A percentile compares a stretch with the other conserved stretches of the same genome.
These are phyloP conservation scores for Mycena leptocephala DNA, from an alignment of 768 basidiomycete genomes.

Conservation along the genomic window DNA sequence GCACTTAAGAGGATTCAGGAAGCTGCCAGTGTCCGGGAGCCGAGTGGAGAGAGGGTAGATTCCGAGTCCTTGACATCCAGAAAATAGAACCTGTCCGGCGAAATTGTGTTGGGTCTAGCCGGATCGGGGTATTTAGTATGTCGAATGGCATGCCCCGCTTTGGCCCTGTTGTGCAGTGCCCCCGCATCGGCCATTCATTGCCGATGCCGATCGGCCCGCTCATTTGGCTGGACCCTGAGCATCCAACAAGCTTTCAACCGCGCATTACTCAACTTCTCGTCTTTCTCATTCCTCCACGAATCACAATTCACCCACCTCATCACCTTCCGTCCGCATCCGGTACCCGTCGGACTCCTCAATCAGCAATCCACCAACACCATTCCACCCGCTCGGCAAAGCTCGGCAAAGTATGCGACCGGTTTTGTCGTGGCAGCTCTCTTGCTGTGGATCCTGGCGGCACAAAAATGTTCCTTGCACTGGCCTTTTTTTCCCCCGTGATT, in stretches of 20 bases:
- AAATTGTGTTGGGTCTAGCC: not conserved
- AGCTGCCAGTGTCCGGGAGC: not conserved
- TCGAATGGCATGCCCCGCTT: not conserved
- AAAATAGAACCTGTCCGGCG: not conserved
- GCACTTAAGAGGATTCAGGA: not conserved
- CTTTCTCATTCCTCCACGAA: not conserved
- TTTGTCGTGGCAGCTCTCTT: not conserved
- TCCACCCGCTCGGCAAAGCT: conserved; percentile 6
- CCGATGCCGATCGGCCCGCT: not conserved
- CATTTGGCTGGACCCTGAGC: not conserved
- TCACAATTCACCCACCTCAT: not conserved
- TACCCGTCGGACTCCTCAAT: not conserved
- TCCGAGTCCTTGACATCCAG: not conserved
- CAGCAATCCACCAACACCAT: not conserved
- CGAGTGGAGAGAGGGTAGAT: not conserved
- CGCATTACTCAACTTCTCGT: not conserved
- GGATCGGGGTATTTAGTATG: not conserved
- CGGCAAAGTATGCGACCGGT: not conserved
- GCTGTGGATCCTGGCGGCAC: not conserved
- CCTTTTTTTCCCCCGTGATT: not conserved
- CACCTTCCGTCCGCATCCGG: not conserved
- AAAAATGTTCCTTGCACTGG: not conserved
- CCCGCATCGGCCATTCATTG: not conserved
- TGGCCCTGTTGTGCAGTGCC: not conserved
- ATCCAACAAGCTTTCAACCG: not conserved